These are phyloP conservation scores for Oemleria cerasiformis DNA, from an alignment of 306 rosid species.

Conservation along the genomic window DNA sequence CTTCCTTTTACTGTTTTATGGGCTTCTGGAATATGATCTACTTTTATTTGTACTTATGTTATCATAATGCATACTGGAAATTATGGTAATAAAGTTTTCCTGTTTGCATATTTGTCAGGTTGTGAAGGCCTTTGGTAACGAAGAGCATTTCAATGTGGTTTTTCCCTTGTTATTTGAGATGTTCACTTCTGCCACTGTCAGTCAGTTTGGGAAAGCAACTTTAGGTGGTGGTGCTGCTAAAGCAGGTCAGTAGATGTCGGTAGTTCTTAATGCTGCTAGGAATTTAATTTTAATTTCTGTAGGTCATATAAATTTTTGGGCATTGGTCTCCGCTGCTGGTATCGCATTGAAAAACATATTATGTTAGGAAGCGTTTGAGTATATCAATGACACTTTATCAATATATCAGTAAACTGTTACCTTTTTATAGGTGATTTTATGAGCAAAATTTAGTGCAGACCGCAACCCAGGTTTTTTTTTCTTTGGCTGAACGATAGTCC, in stretches of 20 bases:
- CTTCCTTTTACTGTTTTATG: neutral
- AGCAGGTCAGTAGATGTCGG: conserved; percentile 51
- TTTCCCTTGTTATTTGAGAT: conserved; percentile 67
- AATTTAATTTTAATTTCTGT: conserved; percentile 6
- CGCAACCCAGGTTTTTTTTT: neutral
- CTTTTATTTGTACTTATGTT: conserved; percentile 1
- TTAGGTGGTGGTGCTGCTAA: conserved; percentile 41
- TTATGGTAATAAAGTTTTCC: conserved; percentile 17
- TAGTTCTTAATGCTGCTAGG: conserved; percentile 20
- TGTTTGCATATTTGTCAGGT: conserved; percentile 52
- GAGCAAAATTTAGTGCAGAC: neutral
- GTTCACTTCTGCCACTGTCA: conserved; percentile 38
- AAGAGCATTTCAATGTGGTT: conserved; percentile 67
- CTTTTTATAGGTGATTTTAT: neutral
- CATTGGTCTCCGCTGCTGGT: neutral
- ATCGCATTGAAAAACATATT: neutral
- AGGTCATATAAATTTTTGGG: neutral
- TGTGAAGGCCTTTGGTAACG: conserved; percentile 74
- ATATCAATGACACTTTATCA: neutral
- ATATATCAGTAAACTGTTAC: neutral
- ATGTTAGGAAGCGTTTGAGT: neutral
- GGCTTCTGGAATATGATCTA: neutral
- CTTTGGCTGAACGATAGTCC: neutral
- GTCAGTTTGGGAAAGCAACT: conserved; percentile 48
- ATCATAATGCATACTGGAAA: neutral